Percentiles rank a stretch among this genome's conserved stretches.
These are phyloP conservation scores for Ammopiptanthus mongolicus DNA, from an alignment of 306 rosid species.

Conservation along the genomic window DNA sequence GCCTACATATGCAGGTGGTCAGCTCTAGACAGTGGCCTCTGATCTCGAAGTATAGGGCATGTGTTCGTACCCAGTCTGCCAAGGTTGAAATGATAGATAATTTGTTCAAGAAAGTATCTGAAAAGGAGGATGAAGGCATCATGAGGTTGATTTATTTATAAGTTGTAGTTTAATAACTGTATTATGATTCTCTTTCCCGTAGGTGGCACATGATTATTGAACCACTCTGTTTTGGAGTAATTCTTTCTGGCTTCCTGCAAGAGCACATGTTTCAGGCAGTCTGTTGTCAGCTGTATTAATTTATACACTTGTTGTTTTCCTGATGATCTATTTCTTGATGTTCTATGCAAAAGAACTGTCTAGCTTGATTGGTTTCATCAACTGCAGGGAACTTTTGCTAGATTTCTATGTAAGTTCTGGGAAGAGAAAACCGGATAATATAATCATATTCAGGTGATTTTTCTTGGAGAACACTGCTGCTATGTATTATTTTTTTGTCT, in stretches of 20 bases:
- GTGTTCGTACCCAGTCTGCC: constrained; percentile 85
- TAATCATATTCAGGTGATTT: constrained; percentile 76
- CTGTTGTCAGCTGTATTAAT: not conserved
- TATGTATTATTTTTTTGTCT: not conserved
- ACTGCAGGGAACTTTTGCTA: constrained; percentile 76
- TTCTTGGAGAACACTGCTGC: not conserved
- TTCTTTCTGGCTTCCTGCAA: not conserved
- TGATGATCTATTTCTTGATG: not conserved
- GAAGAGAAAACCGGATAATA: constrained; percentile 81
- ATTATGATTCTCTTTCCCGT: not conserved
- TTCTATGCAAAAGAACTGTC: not conserved
- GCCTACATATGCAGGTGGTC: constrained; percentile 56
- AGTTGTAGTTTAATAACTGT: not conserved
- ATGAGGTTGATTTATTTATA: constrained; percentile 46
- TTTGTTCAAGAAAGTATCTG: constrained; percentile 60
- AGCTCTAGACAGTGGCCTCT: constrained; percentile 92
- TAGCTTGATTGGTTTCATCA: constrained; percentile 6
- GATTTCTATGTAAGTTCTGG: constrained; percentile 84
- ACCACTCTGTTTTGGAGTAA: not conserved
- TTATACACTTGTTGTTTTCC: not conserved
- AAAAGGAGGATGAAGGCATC: constrained; percentile 80
- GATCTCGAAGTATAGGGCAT: constrained; percentile 83
- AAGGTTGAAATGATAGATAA: constrained; percentile 94
- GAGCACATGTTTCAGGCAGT: not conserved
- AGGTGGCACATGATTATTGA: not conserved